A percentile compares a stretch with the other conserved stretches of the same genome.
Conservation (phyloP, 495 filamentous ascomycete genomes). For the Extremus antarcticus region DNA sequence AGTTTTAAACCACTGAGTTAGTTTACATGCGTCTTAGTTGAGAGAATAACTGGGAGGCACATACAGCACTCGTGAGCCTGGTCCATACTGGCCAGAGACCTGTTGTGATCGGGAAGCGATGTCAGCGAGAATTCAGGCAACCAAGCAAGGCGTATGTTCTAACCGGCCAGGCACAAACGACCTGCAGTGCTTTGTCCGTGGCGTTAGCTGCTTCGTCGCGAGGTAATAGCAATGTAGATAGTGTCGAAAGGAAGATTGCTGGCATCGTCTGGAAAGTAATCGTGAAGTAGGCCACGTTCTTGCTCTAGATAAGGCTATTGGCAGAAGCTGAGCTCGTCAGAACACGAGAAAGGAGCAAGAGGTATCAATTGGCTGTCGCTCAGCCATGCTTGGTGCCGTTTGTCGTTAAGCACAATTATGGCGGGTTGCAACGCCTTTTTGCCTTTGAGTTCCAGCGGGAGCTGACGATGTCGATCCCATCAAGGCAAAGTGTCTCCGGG, state of each 20-base stretch:
- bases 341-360: neutral
- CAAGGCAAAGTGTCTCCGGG: no score
- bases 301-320: neutral
- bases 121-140: neutral
- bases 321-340: neutral
- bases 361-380: neutral
- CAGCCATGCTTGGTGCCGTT: no score
- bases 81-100: slow-evolving; percentile 43
- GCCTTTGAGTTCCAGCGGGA: no score
- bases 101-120: no score
- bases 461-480: no score
- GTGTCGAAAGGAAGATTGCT: neutral
- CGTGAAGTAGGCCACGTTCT: no score
- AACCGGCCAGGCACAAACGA: slow-evolving; percentile 50
- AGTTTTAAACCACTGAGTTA: no score
- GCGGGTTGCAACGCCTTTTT: no score
- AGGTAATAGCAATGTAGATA: neutral
- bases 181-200: slow-evolving; percentile 30
- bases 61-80: slow-evolving; percentile 45
- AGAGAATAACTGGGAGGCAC: no score
- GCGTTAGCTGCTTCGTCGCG: neutral
- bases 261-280: no score
- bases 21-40: neutral
- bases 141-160: slow-evolving; percentile 20
- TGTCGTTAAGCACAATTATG: no score